A percentile compares a stretch with the other conserved stretches of the same genome.
These are phyloP conservation scores for Eimeria brunetti DNA, from an alignment of 169 alveolate species.

Conservation along the genomic window DNA sequence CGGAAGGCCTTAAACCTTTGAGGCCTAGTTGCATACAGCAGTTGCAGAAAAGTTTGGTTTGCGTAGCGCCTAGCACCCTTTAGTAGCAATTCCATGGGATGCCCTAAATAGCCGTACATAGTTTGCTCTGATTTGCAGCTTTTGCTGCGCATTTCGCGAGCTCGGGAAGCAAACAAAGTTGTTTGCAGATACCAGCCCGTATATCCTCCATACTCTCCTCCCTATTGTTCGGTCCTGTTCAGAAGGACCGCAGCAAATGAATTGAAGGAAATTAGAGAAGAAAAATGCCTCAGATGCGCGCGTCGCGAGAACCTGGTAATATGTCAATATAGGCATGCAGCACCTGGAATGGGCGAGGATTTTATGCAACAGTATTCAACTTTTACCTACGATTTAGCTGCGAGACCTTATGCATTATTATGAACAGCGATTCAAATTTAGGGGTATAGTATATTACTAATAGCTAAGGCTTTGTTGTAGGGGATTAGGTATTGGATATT, in stretches of 20 bases:
- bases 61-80: neutral
- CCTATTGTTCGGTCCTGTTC: conserved; percentile 90
- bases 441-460: neutral
- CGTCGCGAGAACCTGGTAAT: neutral
- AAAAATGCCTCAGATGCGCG: neutral
- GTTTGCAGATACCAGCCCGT: conserved; percentile 91
- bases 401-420: neutral
- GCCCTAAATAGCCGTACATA: conserved; percentile 68
- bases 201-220: conserved; percentile 88
- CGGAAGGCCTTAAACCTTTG: neutral
- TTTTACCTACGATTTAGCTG: neutral
- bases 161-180: conserved; percentile 91
- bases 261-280: neutral
- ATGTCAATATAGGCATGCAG: neutral
- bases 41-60: neutral
- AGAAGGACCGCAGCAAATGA: neutral
- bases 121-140: conserved; percentile 87
- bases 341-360: neutral
- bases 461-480: neutral
- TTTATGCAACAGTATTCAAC: no score
- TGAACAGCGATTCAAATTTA: neutral
- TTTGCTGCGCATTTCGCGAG: conserved; percentile 82
- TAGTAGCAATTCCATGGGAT: neutral
- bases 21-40: neutral
- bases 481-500: neutral